Percentiles rank a stretch among this genome's conserved stretches.
Evolutionary conservation across 2,329 filamentous ascomycete species (phyloP).

Genomic region (Diaporthe sp.): DNA sequence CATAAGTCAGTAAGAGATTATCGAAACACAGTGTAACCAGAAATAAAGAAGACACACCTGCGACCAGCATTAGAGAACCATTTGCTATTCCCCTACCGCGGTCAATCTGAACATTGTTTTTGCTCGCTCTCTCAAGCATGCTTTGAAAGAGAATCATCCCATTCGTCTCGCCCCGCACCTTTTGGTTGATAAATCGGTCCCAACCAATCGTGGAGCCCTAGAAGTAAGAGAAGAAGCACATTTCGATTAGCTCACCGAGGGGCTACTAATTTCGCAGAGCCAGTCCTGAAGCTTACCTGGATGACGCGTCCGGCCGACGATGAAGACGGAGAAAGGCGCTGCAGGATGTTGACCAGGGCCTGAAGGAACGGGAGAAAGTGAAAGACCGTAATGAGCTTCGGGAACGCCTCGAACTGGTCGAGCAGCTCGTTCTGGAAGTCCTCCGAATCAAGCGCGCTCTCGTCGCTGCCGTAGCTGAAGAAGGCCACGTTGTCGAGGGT

Average conservation of each 20-base stretch:
- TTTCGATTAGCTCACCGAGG: neutral
- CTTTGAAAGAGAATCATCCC: slow-evolving; percentile 9
- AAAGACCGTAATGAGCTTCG: neutral
- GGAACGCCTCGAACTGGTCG: slow-evolving; percentile 4
- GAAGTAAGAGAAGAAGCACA: neutral
- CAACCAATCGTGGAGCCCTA: slow-evolving; percentile 7
- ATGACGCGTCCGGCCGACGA: slow-evolving; percentile 10
- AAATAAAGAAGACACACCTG: neutral
- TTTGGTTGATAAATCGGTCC: slow-evolving; percentile 7
- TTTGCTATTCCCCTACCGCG: slow-evolving; percentile 12
- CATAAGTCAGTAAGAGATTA: neutral
- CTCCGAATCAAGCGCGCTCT: neutral
- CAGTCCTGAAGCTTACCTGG: neutral
- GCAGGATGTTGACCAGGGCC: neutral
- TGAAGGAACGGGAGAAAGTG: neutral
- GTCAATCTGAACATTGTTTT: slow-evolving; percentile 1
- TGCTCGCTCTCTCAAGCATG: slow-evolving; percentile 16
- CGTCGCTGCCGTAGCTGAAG: slow-evolving; percentile 11
- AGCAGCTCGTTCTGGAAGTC: slow-evolving; percentile 4
- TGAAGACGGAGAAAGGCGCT: neutral
- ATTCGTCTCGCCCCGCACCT: neutral
- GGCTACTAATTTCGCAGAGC: too few relatives aligned
- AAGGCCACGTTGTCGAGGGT: neutral
- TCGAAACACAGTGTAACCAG: too few relatives aligned
- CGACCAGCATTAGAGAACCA: slow-evolving; percentile 14